A percentile compares a stretch with the other conserved stretches of the same genome.
phyloP scores from a whole-genome alignment of 2,329 filamentous ascomycete genomes.

The Albifimbria verrucaria region DNA sequence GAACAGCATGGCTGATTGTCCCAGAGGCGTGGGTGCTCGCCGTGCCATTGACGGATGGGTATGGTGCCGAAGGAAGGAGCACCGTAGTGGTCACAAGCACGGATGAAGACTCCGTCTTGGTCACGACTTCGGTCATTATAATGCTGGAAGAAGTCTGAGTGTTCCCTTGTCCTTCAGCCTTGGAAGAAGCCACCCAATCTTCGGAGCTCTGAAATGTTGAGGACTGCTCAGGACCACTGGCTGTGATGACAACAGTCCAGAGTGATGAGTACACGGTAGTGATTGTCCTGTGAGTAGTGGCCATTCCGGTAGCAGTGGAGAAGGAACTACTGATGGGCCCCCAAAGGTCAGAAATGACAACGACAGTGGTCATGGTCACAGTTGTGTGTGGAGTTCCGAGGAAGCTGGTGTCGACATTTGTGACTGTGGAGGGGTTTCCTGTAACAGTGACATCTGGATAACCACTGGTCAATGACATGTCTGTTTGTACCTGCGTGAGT shows the following conservation, averaged over 20 bases:
- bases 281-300: conserved; percentile 21
- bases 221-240: conserved; percentile 11
- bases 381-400: neutral
- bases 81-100: conserved; percentile 29
- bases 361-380: conserved; percentile 11
- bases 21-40: conserved; percentile 17
- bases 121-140: conserved; percentile 28
- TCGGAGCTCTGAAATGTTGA: neutral
- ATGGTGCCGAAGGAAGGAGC: conserved; percentile 21
- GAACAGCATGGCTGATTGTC: conserved; percentile 15
- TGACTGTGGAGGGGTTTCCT: neutral
- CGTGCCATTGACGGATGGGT: conserved; percentile 27
- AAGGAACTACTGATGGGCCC: conserved; percentile 11
- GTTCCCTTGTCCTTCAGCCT: conserved; percentile 19
- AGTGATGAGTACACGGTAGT: conserved; percentile 16
- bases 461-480: conserved; percentile 15
- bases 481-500: neutral
- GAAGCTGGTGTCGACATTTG: neutral
- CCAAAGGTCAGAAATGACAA: conserved; percentile 29
- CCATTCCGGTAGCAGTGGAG: conserved; percentile 22
- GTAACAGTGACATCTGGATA: neutral
- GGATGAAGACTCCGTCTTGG: conserved; percentile 23
- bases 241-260: conserved; percentile 17
- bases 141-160: conserved; percentile 13
- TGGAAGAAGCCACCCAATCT: neutral